Percentiles rank a stretch among this genome's conserved stretches.
Conservation (phyloP, 805 yeast genomes). For the Hanseniaspora singularis region DNA sequence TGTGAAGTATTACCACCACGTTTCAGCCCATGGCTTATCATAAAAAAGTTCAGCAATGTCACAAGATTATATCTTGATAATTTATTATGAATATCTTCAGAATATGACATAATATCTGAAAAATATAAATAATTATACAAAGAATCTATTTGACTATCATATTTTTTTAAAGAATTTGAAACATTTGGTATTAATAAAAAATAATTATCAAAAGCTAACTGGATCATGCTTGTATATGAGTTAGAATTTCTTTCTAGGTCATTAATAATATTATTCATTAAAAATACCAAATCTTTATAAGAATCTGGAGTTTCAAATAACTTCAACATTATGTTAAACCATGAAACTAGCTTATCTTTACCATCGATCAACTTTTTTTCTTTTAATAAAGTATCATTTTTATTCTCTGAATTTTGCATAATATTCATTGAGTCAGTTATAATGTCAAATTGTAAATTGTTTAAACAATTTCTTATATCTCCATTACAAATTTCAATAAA, state of each 20-base stretch:
- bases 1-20: not conserved
- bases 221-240: constrained; percentile 2
- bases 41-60: constrained; percentile 6
- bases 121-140: not conserved
- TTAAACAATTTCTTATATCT: constrained; percentile 77
- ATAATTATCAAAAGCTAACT: constrained; percentile 9
- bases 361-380: too few species aligned
- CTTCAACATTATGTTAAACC: constrained; percentile 10
- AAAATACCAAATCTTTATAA: not conserved
- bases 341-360: constrained; percentile 18
- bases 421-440: constrained; percentile 2
- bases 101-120: constrained; percentile 4
- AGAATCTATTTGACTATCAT: not conserved
- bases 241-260: not conserved
- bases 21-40: constrained; percentile 2
- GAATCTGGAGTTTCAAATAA: constrained; percentile 10
- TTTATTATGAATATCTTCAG: not conserved
- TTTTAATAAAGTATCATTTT: not conserved
- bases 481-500: constrained; percentile 62
- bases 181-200: constrained; percentile 1
- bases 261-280: not conserved
- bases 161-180: not conserved
- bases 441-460: constrained; percentile 57
- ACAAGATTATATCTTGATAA: not conserved
- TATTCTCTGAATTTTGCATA: not conserved